Percentiles rank a stretch among this genome's conserved stretches.
phyloP scores from a whole-genome alignment of 345 rosid genomes.

The Salix arbutifolia region DNA sequence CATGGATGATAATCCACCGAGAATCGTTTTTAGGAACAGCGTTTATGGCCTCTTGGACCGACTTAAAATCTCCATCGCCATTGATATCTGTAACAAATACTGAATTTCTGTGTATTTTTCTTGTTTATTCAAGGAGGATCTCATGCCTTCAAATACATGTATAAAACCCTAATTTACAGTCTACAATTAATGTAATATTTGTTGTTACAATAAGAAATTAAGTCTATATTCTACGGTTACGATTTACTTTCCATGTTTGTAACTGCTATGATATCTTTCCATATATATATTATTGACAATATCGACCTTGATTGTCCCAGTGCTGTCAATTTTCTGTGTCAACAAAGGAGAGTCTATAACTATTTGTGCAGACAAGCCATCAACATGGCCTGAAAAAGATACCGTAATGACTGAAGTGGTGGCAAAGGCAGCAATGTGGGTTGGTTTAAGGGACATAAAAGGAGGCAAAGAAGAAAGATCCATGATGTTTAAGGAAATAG shows the following conservation, averaged over 20 bases:
- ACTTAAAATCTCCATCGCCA: conserved; percentile 67
- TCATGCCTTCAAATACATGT: too few relatives aligned
- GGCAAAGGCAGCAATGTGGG: conserved; percentile 4
- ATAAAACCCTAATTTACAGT: too few relatives aligned
- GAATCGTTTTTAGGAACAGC: conserved; percentile 62
- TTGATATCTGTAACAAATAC: too few relatives aligned
- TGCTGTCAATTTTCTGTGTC: conserved; percentile 63
- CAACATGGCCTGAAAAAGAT: conserved; percentile 16
- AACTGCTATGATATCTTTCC: too few relatives aligned
- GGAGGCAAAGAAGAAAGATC: conserved; percentile 5
- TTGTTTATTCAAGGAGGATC: too few relatives aligned
- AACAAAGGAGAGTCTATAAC: conserved; percentile 58
- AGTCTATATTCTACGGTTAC: too few relatives aligned
- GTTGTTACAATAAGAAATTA: too few relatives aligned
- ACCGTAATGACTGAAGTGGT: conserved; percentile 17
- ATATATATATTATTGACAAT: too few relatives aligned
- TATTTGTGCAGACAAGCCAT: not conserved
- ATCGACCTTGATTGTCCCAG: conserved; percentile 69
- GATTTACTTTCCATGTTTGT: too few relatives aligned
- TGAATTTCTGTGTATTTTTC: too few relatives aligned
- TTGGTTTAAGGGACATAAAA: not conserved
- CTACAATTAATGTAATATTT: too few relatives aligned
- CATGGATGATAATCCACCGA: conserved; percentile 72
- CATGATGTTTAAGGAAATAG: conserved; percentile 5
- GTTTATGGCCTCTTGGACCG: conserved; percentile 74